Conservation (phyloP, 1,139 yeast species). For the Kluyveromyces sp. region DNA sequence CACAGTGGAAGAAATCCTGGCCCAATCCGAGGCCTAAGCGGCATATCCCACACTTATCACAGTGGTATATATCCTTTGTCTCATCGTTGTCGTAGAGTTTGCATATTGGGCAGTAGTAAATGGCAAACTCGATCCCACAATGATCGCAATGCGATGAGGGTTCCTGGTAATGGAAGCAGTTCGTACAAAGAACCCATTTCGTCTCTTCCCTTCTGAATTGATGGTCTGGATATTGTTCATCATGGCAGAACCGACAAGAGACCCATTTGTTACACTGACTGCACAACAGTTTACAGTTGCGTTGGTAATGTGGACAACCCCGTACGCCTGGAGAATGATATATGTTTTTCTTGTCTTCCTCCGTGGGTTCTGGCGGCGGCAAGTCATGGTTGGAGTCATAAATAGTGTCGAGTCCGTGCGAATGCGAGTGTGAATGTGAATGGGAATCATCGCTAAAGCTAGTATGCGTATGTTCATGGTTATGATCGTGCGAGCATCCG, state of each 20-base stretch:
- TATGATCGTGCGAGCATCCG: background rate
- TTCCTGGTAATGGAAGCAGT: conserved; percentile 65
- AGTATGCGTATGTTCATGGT: too few relatives aligned
- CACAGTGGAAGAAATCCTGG: conserved; percentile 85
- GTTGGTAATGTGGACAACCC: conserved; percentile 80
- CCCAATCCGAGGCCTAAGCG: conserved; percentile 83
- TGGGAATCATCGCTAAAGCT: too few relatives aligned
- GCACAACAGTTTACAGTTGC: conserved; percentile 82
- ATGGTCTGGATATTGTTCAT: conserved; percentile 48
- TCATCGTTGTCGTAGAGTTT: conserved; percentile 79
- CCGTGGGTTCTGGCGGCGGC: conserved; percentile 37
- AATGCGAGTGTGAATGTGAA: too few relatives aligned
- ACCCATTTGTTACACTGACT: conserved; percentile 68
- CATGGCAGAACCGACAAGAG: conserved; percentile 84
- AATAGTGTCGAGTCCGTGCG: too few relatives aligned
- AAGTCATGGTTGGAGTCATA: conserved; percentile 13
- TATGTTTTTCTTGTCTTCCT: conserved; percentile 44
- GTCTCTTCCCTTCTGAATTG: conserved; percentile 58
- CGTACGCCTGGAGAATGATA: conserved; percentile 44
- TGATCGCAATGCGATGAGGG: conserved; percentile 58
- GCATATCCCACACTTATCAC: conserved; percentile 89
- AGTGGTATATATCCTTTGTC: conserved; percentile 77
- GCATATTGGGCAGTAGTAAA: conserved; percentile 72
- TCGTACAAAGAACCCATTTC: conserved; percentile 70
- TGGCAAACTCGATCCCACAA: conserved; percentile 63